Conservation (phyloP, 177 flowering plant genomes). For the Vitis hybrid region DNA sequence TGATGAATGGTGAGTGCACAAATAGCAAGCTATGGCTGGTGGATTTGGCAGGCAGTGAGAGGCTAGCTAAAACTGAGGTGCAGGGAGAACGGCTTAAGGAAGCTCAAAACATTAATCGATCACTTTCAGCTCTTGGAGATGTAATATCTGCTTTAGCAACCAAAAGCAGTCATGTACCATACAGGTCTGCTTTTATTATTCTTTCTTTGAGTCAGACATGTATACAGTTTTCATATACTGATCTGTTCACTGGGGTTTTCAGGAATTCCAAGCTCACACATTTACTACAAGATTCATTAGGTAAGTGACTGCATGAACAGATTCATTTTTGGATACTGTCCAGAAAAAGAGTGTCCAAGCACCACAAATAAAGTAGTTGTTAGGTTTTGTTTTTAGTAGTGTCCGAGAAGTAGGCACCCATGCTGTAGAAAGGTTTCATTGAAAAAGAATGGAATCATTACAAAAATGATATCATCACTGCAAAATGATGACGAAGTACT, state of each 20-base stretch:
- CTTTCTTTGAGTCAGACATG: neutral
- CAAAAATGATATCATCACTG: too few relatives aligned
- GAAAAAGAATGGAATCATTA: too few relatives aligned
- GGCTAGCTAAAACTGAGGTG: slow-evolving; percentile 87
- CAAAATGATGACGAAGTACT: too few relatives aligned
- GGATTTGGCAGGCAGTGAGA: slow-evolving; percentile 96
- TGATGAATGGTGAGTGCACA: slow-evolving; percentile 83
- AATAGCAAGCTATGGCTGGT: slow-evolving; percentile 98
- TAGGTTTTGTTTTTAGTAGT: too few relatives aligned
- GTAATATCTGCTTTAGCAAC: slow-evolving; percentile 88
- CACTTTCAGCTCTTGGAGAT: slow-evolving; percentile 98
- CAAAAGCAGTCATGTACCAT: slow-evolving; percentile 92
- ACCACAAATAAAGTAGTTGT: neutral
- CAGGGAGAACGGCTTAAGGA: slow-evolving; percentile 98
- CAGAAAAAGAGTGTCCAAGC: neutral
- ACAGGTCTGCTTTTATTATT: slow-evolving; percentile 44
- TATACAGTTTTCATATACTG: slow-evolving; percentile 5
- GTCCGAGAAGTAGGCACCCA: too few relatives aligned
- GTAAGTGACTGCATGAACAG: slow-evolving; percentile 28
- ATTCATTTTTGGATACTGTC: neutral
- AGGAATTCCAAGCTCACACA: slow-evolving; percentile 97
- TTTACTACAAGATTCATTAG: slow-evolving; percentile 85
- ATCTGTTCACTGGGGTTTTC: slow-evolving; percentile 12
- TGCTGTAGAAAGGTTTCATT: too few relatives aligned
- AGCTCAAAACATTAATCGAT: slow-evolving; percentile 89